Percentiles rank a stretch among this genome's conserved stretches.
These are phyloP conservation scores for Didymosphaeria variabile DNA, from an alignment of 2,329 filamentous ascomycete genomes.

Conservation along the genomic window DNA sequence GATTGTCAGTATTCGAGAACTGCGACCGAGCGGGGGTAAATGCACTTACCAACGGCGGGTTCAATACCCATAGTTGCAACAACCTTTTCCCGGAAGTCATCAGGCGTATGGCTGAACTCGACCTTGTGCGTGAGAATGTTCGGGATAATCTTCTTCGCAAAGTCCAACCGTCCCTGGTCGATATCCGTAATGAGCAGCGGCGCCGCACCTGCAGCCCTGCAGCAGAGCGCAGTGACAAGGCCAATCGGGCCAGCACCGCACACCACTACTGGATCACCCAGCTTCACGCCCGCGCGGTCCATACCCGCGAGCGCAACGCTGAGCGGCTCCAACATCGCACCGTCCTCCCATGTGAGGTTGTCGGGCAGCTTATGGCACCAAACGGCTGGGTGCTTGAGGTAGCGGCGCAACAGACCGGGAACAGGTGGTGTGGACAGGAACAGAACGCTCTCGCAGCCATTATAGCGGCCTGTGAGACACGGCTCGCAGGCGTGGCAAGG, in stretches of 20 bases:
- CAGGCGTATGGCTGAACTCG: slow-evolving; percentile 67
- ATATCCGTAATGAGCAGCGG: slow-evolving; percentile 96
- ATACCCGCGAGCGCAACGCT: slow-evolving; percentile 89
- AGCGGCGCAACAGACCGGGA: slow-evolving; percentile 84
- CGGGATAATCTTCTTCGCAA: slow-evolving; percentile 85
- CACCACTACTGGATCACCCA: slow-evolving; percentile 88
- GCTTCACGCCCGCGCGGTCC: slow-evolving; percentile 78
- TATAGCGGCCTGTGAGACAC: slow-evolving; percentile 92
- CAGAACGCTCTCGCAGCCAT: slow-evolving; percentile 84
- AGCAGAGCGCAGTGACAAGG: slow-evolving; percentile 85
- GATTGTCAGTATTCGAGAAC: not conserved
- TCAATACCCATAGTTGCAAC: slow-evolving; percentile 79
- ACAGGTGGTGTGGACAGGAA: slow-evolving; percentile 94
- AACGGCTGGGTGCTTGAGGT: slow-evolving; percentile 91
- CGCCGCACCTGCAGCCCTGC: slow-evolving; percentile 84
- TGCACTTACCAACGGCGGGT: slow-evolving; percentile 65
- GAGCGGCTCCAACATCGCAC: slow-evolving; percentile 88
- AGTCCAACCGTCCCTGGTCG: slow-evolving; percentile 82
- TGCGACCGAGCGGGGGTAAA: not conserved
- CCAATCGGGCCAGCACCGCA: slow-evolving; percentile 96
- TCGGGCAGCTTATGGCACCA: slow-evolving; percentile 97
- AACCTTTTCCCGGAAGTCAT: slow-evolving; percentile 75
- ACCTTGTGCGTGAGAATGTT: slow-evolving; percentile 83
- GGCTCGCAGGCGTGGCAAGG: slow-evolving; percentile 92
- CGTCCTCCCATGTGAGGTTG: slow-evolving; percentile 87